Conservation (phyloP, 192 early-diverging fungal genomes). For the Neocallimastix lanati region DNA sequence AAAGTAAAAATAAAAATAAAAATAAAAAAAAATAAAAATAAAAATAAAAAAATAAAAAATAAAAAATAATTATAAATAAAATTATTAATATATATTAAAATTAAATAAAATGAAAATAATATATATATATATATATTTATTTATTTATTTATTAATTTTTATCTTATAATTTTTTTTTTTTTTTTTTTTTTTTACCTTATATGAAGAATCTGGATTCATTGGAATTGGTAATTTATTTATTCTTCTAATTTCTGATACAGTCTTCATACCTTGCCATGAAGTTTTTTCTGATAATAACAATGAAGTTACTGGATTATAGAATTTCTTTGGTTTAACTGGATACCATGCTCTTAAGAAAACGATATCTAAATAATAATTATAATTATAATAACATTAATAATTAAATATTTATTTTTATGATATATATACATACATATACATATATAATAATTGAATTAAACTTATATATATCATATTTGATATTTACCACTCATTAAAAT, state of each 20-base stretch:
- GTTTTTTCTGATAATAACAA: constrained; percentile 55
- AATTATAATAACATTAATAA: constrained; percentile 4
- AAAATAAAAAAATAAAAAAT: too few relatives aligned
- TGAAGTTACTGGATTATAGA: constrained; percentile 95
- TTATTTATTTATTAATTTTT: too few relatives aligned
- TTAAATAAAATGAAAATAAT: too few relatives aligned
- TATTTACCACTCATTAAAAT: constrained; percentile 69
- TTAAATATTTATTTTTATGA: neutral
- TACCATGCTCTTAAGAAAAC: constrained; percentile 95
- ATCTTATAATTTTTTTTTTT: too few relatives aligned
- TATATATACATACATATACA: too few relatives aligned
- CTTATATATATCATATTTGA: neutral
- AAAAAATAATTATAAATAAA: too few relatives aligned
- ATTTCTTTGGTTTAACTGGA: constrained; percentile 82
- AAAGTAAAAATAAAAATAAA: too few relatives aligned
- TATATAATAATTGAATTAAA: too few relatives aligned
- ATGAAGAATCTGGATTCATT: constrained; percentile 65
- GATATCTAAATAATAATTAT: constrained; percentile 63
- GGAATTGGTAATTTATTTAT: constrained; percentile 43
- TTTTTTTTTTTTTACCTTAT: constrained; percentile 32
- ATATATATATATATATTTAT: too few relatives aligned
- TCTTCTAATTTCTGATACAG: constrained; percentile 66
- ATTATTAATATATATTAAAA: too few relatives aligned
- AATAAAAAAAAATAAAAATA: too few relatives aligned
- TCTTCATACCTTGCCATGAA: constrained; percentile 75